These are phyloP conservation scores for Fraxinus americana DNA, from an alignment of 257 asterid genomes.

Conservation along the genomic window DNA sequence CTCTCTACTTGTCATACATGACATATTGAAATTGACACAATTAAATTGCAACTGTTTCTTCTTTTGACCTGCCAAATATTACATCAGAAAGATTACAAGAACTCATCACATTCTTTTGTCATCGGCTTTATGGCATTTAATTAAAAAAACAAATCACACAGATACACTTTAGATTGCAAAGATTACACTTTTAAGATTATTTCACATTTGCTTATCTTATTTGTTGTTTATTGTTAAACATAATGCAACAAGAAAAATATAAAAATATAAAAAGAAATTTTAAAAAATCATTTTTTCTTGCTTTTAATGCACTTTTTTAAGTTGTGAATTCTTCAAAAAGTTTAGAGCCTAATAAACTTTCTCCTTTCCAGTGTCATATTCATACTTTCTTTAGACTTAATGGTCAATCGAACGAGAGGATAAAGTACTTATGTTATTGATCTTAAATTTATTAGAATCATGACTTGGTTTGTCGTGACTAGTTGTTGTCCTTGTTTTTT, in stretches of 20 bases:
- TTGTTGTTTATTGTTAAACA: neutral
- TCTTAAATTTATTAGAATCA: too few species aligned
- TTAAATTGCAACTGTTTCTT: neutral
- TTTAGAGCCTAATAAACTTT: conserved; percentile 9
- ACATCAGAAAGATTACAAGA: neutral
- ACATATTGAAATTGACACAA: neutral
- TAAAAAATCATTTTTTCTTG: too few species aligned
- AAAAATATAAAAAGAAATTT: neutral
- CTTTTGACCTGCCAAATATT: neutral
- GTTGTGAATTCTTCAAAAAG: neutral
- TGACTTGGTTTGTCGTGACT: too few species aligned
- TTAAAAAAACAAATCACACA: neutral
- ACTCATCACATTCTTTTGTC: neutral
- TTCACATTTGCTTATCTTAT: neutral
- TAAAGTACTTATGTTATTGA: too few species aligned
- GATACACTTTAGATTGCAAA: neutral
- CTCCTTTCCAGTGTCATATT: conserved; percentile 14
- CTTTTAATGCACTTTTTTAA: neutral
- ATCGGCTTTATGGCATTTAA: neutral
- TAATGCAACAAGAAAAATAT: neutral
- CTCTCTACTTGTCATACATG: neutral
- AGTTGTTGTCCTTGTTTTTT: neutral
- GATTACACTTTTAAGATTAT: neutral
- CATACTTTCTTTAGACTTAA: neutral
- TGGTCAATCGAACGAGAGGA: too few species aligned